Base-by-base conservation (phyloP, 1,284 basidiomycete genomes). In the Fistulina hepatica region DNA sequence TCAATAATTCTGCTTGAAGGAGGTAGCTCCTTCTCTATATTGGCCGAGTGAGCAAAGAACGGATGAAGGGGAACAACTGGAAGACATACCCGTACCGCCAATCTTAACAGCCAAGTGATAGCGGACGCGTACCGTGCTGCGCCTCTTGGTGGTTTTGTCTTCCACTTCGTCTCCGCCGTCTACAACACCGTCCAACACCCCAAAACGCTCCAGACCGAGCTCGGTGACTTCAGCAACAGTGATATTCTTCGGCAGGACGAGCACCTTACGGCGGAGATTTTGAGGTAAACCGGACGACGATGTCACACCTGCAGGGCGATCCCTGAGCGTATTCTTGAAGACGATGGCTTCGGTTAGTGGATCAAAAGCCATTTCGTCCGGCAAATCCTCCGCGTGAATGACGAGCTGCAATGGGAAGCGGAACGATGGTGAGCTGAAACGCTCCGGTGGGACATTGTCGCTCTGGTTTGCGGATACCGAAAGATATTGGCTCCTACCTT, bases 121-220 rank as follows among this genome's bases (percentile, higher is more conserved):
- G 34, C 89, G 71, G 28, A 94, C 83, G 33, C 86, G 71, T 3
- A 73, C 60, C 13, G 73, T 68, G 56, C 88, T 93, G 43, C 81
- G 70, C 39, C 90, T 67, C 58, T 90, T 88, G 10, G 76, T 71
- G 28, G 79, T 61, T 55, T 93, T 91, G 53, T 94, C 91, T 57
- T 97, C 94, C 1, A 97, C 76, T 51, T 97, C 93, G 56, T 98
- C 94, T 1, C 93, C 93, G 2, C 94, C 94, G 55, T 97, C 92
- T 1, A 97, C 93, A 2, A 98, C 90, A 13, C 92, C 94, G 28
- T 97, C 94, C 22, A 76, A 62, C 35, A 98, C 93, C 0, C 93
- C 93, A 52, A 97, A 97, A 37, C 89, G 64, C 51, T 97, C 92
- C 44, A 97, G 55, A 9, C 83, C 85, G 30, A 88, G 68, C 56